phyloP scores from a whole-genome alignment of 768 basidiomycete genomes.

The Psilocybe azurescens region DNA sequence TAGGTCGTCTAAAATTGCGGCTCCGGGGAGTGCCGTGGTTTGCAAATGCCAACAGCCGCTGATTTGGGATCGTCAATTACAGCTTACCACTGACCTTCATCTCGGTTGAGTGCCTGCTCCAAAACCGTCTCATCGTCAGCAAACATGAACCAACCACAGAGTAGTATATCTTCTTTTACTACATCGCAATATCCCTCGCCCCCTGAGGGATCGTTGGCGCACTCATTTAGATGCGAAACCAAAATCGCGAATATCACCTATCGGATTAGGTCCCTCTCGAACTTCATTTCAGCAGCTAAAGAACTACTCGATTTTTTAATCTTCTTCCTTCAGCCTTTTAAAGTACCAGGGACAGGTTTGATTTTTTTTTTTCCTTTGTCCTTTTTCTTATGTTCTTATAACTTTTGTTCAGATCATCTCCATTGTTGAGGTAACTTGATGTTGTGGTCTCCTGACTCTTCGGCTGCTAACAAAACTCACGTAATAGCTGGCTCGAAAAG shows the following conservation, averaged over 20 bases:
- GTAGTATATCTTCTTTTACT: slow-evolving; percentile 15
- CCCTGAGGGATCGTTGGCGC: slow-evolving; percentile 12
- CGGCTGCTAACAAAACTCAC: slow-evolving; percentile 16
- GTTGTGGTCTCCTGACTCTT: background rate
- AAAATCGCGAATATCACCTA: slow-evolving; percentile 21
- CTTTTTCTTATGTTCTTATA: background rate
- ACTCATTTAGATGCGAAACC: slow-evolving; percentile 16
- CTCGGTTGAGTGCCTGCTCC: slow-evolving; percentile 22
- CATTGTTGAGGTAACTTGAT: slow-evolving; percentile 51
- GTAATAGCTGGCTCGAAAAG: slow-evolving; percentile 50
- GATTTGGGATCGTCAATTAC: slow-evolving; percentile 30
- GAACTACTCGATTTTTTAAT: slow-evolving; percentile 32
- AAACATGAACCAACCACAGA: slow-evolving; percentile 18
- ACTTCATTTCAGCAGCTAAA: slow-evolving; percentile 35
- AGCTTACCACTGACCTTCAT: slow-evolving; percentile 30
- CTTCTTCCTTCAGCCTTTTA: slow-evolving; percentile 26
- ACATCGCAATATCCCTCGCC: slow-evolving; percentile 9
- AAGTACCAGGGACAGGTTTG: slow-evolving; percentile 39
- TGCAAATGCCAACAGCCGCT: slow-evolving; percentile 29
- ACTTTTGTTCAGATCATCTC: slow-evolving; percentile 45
- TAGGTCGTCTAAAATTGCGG: slow-evolving; percentile 31
- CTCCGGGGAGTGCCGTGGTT: slow-evolving; percentile 40
- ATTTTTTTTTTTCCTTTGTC: slow-evolving; percentile 9
- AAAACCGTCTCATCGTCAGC: slow-evolving; percentile 14
- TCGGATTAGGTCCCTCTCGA: slow-evolving; percentile 28